Evolutionary conservation across 805 yeast species (phyloP).

Genomic region (Lachancea kluyveri): DNA sequence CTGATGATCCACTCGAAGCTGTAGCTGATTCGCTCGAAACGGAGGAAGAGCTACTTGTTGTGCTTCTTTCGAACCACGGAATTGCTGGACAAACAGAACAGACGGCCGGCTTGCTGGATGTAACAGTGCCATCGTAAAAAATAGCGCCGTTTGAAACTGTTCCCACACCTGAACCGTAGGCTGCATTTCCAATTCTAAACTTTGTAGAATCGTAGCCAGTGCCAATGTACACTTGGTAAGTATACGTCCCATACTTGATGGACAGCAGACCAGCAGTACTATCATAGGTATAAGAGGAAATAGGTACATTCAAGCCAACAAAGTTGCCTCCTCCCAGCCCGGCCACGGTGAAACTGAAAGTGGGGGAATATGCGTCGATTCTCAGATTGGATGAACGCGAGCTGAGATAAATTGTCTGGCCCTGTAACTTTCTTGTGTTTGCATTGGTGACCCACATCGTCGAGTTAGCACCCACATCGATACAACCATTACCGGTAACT

Average conservation of each 20-base stretch:
- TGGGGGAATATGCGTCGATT: conserved; percentile 9
- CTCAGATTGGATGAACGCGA: conserved; percentile 7
- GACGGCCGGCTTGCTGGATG: conserved; percentile 4
- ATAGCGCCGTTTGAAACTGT: conserved; percentile 4
- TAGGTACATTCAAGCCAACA: conserved; percentile 8
- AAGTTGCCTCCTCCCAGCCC: conserved; percentile 11
- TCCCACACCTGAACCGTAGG: conserved; percentile 4
- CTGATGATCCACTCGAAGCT: not conserved
- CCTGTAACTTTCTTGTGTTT: conserved; percentile 2
- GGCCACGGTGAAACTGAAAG: conserved; percentile 7
- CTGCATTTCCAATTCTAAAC: conserved; percentile 4
- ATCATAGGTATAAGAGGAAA: conserved; percentile 6
- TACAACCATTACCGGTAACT: conserved; percentile 13
- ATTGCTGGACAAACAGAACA: conserved; percentile 3
- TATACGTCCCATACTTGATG: conserved; percentile 3
- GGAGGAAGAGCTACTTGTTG: not conserved
- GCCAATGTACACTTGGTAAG: conserved; percentile 11
- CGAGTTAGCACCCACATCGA: conserved; percentile 10
- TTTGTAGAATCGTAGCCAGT: conserved; percentile 8
- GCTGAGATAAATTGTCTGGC: conserved; percentile 11
- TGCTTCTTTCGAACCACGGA: conserved; percentile 3
- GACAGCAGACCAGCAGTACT: conserved; percentile 10
- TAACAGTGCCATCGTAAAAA: conserved; percentile 3
- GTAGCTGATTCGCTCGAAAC: not conserved
- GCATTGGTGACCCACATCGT: conserved; percentile 6